Evolutionary conservation across 495 filamentous ascomycete species (phyloP), one percentile per base, ranked within the genome.

Genomic region (Tricharina praecox): DNA sequence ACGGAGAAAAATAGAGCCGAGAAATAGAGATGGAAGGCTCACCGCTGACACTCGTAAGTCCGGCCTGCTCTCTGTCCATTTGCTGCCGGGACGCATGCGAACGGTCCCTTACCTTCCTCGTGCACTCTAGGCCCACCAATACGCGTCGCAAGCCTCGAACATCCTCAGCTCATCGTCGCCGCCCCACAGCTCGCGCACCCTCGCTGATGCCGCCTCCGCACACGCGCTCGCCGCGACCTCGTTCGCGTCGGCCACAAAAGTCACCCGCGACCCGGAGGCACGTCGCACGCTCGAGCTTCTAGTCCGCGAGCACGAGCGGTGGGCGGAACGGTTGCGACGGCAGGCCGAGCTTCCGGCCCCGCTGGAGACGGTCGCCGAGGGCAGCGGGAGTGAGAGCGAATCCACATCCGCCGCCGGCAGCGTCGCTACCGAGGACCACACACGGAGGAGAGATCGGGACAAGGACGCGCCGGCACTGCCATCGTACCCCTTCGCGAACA

Each of bases 221-320:
- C 87, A 96, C 67, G 78, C 87, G 49, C 70, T 84, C 30, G 90
- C 90, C 18, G 90, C 90, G 2, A 81, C 78, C 42, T 82, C 94
- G 55, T 96, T 93, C 64, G 77, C 85, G 38, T 79, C 79, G 25
- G 87, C 85, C 23, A 77, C 81, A 11, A 75, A 76, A 52, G 70
- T 68, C 23, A 90, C 82, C 8, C 70, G 68, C 9, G 86, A 92
- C 59, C 67, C 68, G 47, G 90, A 96, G 69, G 90, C 87, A 7
- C 63, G 90, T 47, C 76, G 90, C 38, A 87, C 84, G 8, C 63
- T 97, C 41, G 74, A 74, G 48, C 68, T 96, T 0, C 77, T 97
- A 37, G 86, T 94, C 58, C 70, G 79, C 45, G 84, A 97, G 25
- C 56, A 59, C 16, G 30, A 49, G 3, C 51, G 56, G 10, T 59